Percentiles rank a stretch among this genome's conserved stretches.
These are phyloP conservation scores for Coemansia sp. DNA, from an alignment of 192 early-diverging fungal genomes.

Conservation along the genomic window DNA sequence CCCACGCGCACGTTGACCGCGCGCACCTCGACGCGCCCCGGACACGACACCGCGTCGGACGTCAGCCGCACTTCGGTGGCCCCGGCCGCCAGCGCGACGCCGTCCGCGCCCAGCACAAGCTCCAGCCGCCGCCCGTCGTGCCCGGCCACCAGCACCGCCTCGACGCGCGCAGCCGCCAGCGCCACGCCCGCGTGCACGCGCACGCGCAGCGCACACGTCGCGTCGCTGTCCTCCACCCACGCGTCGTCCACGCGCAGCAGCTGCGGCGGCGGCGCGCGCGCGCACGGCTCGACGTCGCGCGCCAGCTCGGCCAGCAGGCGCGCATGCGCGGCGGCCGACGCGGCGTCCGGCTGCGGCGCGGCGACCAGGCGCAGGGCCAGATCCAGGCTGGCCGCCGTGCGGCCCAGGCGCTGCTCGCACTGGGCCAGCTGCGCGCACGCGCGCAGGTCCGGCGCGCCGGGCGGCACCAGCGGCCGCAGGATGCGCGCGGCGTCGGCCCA, in stretches of 20 bases:
- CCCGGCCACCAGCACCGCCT: conserved; percentile 11
- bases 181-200: conserved; percentile 4
- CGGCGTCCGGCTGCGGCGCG: conserved; percentile 6
- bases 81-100: conserved; percentile 8
- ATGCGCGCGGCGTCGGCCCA: conserved; percentile 30
- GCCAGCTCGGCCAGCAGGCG: conserved; percentile 18
- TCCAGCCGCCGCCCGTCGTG: conserved; percentile 18
- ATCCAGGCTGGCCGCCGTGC: conserved; percentile 9
- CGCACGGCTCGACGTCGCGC: background rate
- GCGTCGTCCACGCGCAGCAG: conserved; percentile 13
- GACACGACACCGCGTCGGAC: conserved; percentile 23
- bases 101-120: conserved; percentile 6
- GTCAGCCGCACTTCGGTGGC: conserved; percentile 7
- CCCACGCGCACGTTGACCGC: conserved; percentile 17
- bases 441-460: background rate
- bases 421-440: conserved; percentile 14
- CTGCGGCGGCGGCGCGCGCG: background rate
- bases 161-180: conserved; percentile 7
- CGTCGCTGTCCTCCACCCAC: background rate
- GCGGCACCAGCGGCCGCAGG: conserved; percentile 24
- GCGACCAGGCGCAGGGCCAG: conserved; percentile 21
- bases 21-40: conserved; percentile 22
- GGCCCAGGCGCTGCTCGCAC: conserved; percentile 32
- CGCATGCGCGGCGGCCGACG: conserved; percentile 4
- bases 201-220: conserved; percentile 5